These are phyloP conservation scores for Starmerella ratchasimensis DNA, from an alignment of 805 yeast genomes.

Conservation along the genomic window DNA sequence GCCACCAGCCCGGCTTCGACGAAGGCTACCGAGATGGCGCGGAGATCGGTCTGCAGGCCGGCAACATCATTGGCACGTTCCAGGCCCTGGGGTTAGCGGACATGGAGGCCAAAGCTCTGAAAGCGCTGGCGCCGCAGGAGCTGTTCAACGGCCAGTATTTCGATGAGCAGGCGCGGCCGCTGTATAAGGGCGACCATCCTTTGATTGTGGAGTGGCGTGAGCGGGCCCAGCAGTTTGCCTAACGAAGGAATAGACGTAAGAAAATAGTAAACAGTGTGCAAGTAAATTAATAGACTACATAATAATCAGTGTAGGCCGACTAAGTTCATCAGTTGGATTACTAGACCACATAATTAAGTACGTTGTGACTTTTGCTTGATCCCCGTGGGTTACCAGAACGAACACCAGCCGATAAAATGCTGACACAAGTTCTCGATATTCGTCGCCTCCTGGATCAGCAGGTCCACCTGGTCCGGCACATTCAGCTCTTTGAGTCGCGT, in stretches of 20 bases:
- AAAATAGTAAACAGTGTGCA: conserved; percentile 7
- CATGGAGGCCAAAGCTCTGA: conserved; percentile 24
- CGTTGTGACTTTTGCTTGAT: background rate
- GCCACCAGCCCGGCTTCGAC: conserved; percentile 72
- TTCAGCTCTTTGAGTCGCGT: conserved; percentile 53
- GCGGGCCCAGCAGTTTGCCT: background rate
- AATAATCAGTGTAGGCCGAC: too few relatives aligned
- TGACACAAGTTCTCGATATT: conserved; percentile 91
- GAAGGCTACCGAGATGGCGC: conserved; percentile 69
- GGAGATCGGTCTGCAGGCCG: conserved; percentile 48
- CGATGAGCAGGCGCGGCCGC: conserved; percentile 27
- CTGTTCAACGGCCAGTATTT: conserved; percentile 45
- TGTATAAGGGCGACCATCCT: conserved; percentile 26
- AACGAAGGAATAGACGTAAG: background rate
- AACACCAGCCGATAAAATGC: conserved; percentile 98
- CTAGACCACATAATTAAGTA: background rate
- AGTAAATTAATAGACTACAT: background rate
- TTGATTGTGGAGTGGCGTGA: conserved; percentile 36
- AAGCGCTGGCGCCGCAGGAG: conserved; percentile 45
- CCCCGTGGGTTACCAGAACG: conserved; percentile 62
- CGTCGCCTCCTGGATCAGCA: conserved; percentile 88
- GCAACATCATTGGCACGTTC: conserved; percentile 44
- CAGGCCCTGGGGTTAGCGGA: conserved; percentile 29
- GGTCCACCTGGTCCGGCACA: conserved; percentile 84
- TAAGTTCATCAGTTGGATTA: background rate